Conservation (phyloP, 2,329 filamentous ascomycete genomes). For the Lachnellula occidentalis region DNA sequence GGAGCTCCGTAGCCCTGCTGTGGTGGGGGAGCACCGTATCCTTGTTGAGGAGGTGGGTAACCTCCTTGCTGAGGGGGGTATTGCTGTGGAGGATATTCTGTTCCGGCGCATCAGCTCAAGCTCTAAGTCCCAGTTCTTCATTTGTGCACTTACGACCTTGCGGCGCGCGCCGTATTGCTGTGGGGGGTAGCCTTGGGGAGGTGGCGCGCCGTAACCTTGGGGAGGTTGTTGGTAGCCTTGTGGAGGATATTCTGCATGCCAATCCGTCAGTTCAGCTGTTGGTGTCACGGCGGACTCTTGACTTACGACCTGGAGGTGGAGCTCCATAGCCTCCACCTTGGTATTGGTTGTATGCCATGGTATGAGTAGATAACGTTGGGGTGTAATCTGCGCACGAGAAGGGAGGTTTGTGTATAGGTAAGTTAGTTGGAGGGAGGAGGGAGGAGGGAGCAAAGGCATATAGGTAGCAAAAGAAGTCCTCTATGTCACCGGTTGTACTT, state of each 20-base stretch:
- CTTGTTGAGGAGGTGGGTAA: slow-evolving; percentile 12
- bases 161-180: slow-evolving; percentile 15
- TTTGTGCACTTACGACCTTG: slow-evolving; percentile 11
- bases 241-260: slow-evolving; percentile 5
- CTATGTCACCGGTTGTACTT: not conserved
- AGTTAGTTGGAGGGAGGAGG: not conserved
- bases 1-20: slow-evolving; percentile 8
- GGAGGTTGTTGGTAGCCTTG: slow-evolving; percentile 11
- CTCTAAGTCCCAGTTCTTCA: not conserved
- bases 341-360: slow-evolving; percentile 20
- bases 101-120: not conserved
- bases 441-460: not conserved
- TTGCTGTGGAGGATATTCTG: slow-evolving; percentile 6
- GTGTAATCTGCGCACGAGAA: slow-evolving; percentile 4
- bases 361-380: not conserved
- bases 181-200: slow-evolving; percentile 14
- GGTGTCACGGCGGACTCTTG: not conserved
- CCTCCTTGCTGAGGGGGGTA: slow-evolving; percentile 8
- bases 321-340: slow-evolving; percentile 11
- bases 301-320: slow-evolving; percentile 17
- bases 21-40: slow-evolving; percentile 5
- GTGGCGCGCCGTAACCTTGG: slow-evolving; percentile 9
- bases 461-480: not conserved
- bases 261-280: not conserved
- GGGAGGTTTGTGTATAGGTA: slow-evolving; percentile 1